A percentile compares a stretch with the other conserved stretches of the same genome.
Conservation (phyloP, 2,329 filamentous ascomycete species). For the Botrytis aclada region DNA sequence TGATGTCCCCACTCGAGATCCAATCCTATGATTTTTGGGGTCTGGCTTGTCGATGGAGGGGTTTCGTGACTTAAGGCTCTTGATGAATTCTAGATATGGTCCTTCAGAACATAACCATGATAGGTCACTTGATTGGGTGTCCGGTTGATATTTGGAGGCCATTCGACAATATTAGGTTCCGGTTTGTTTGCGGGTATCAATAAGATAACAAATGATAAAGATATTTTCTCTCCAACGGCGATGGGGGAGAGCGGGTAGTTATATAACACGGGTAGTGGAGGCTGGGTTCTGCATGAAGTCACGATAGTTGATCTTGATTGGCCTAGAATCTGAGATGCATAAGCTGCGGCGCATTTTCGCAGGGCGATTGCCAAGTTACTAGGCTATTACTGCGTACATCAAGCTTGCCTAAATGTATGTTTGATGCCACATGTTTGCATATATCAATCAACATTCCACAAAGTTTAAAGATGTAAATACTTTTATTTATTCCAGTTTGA, state of each 20-base stretch:
- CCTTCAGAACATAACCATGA: slow-evolving; percentile 19
- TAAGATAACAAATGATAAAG: neutral
- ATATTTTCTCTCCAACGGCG: neutral
- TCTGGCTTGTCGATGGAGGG: slow-evolving; percentile 12
- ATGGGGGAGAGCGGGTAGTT: neutral
- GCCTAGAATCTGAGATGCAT: neutral
- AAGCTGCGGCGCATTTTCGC: neutral
- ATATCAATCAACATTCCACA: neutral
- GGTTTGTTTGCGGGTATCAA: neutral
- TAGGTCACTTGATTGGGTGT: neutral
- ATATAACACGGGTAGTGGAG: neutral
- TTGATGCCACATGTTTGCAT: neutral
- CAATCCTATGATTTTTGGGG: slow-evolving; percentile 13
- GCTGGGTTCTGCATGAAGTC: neutral
- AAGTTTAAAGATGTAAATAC: neutral
- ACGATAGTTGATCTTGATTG: slow-evolving; percentile 1
- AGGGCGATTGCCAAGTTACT: neutral
- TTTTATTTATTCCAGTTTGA: neutral
- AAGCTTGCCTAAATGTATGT: neutral
- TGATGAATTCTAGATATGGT: slow-evolving; percentile 15
- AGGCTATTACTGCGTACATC: neutral
- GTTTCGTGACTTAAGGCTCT: slow-evolving; percentile 2
- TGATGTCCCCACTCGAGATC: slow-evolving; percentile 17
- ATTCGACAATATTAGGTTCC: neutral
- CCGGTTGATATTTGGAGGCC: neutral